Percentiles rank a stretch among this genome's conserved stretches.
phyloP scores from a whole-genome alignment of 441 rosid genomes.

The Biscutella laevigata region DNA sequence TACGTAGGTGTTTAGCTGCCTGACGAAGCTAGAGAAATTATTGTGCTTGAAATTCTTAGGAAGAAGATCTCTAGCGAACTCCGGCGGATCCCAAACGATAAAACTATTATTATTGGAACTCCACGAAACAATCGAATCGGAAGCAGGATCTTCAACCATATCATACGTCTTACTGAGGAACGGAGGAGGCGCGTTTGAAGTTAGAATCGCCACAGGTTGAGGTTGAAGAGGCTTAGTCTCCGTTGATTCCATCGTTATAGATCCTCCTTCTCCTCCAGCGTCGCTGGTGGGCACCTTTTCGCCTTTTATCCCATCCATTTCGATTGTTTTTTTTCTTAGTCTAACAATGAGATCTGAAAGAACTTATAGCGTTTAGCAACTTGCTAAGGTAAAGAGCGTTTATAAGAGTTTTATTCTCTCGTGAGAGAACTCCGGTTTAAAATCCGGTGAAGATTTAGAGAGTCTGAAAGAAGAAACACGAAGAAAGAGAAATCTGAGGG shows the following conservation, averaged over 20 bases:
- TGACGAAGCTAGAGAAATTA: constrained; percentile 87
- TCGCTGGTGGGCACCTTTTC: constrained; percentile 16
- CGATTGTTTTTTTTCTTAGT: neutral
- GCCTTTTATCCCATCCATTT: constrained; percentile 39
- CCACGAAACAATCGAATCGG: constrained; percentile 76
- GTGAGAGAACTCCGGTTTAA: neutral
- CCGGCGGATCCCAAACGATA: constrained; percentile 90
- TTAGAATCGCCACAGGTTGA: constrained; percentile 40
- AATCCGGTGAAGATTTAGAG: neutral
- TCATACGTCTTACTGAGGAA: constrained; percentile 92
- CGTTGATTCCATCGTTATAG: constrained; percentile 8
- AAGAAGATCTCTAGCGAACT: constrained; percentile 68
- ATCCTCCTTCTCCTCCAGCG: constrained; percentile 9
- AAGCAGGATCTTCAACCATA: constrained; percentile 75
- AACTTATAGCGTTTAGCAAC: constrained; percentile 7
- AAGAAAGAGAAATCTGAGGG: neutral
- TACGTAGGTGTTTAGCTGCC: constrained; percentile 86
- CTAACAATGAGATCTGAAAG: neutral
- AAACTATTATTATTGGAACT: constrained; percentile 62
- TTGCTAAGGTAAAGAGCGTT: neutral
- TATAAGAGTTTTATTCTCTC: neutral
- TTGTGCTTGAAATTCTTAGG: constrained; percentile 87
- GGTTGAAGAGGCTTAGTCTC: constrained; percentile 28
- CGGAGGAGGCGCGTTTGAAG: constrained; percentile 65
- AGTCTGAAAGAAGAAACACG: neutral